Conservation (phyloP, 1,139 yeast genomes). For the Arxiozyma heterogenica region DNA sequence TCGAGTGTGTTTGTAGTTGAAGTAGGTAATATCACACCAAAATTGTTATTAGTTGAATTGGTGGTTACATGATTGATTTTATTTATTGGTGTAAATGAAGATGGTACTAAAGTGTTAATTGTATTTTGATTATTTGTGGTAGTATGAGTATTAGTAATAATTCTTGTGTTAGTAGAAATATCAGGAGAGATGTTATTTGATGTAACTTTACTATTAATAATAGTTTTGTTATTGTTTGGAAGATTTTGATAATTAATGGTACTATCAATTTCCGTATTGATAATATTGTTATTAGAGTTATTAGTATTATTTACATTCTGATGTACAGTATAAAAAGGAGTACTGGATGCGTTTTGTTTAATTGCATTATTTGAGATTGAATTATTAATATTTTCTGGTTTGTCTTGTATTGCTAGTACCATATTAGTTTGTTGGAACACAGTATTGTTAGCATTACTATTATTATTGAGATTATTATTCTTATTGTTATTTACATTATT, state of each 20-base stretch:
- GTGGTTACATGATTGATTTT: neutral
- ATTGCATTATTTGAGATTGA: neutral
- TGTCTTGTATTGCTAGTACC: neutral
- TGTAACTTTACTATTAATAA: neutral
- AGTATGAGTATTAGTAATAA: neutral
- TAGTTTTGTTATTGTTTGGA: neutral
- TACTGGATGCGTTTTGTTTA: neutral
- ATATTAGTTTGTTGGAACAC: neutral
- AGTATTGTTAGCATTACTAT: too few relatives aligned
- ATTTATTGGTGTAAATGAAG: neutral
- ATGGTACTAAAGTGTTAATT: neutral
- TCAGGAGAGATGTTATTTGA: neutral
- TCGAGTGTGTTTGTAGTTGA: neutral
- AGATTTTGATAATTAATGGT: neutral
- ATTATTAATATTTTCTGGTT: neutral
- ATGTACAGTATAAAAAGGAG: neutral
- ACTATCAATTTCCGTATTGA: neutral
- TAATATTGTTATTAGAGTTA: neutral
- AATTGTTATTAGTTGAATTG: neutral
- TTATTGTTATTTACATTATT: too few relatives aligned
- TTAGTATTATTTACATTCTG: neutral
- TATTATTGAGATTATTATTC: too few relatives aligned
- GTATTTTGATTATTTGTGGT: neutral
- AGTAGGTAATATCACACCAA: neutral
- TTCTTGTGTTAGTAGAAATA: neutral